Evolutionary conservation across 306 rosid species (phyloP), one percentile per base, ranked within the genome.

Genomic region (Delonix regia): DNA sequence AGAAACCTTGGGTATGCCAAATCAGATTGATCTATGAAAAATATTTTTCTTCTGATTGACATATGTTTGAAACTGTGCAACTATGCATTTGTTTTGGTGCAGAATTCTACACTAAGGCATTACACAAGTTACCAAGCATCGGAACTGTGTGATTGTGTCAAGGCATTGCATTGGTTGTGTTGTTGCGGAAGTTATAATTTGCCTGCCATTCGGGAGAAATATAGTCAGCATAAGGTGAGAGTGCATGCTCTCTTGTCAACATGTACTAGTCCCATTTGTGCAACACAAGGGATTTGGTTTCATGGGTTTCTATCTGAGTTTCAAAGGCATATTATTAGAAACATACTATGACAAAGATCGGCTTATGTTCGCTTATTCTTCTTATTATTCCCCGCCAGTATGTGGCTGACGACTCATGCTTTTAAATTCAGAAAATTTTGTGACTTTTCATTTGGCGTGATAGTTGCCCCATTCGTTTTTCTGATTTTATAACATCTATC

Each of bases 1-100:
- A 83, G 77, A 84, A 60, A 66, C 92, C 93, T 48, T 91, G 97
- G 97, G 97, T 91, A 87, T 71, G 87, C 77, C 63, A 62, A 74
- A 22, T 25, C 48, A 65, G 7, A 75, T 27, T 52, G 42, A 67
- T 71, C 55, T 22, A 44, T 9, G 28, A 28, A 75, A 62, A 57
- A 33, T 62, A n/a, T 75, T 25, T 74, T 6, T 83, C 68, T 62
- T 82, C 72, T 59, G 27, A 59, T 59, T 27, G 61, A 28, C 22
- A 51, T 24, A 34, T 34, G n/a, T 71, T 51, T 9, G 38, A 83
- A 74, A 16, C 61, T 44, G 75, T 72, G 74, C 73, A 61, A 73
- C 44, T 63, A 22, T 70, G 77, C 63, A 25, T 71, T 12, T 74
- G 56, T 44, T 64, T 64, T 84, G 67, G 53, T 44, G 51, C 87